Evolutionary conservation across 495 filamentous ascomycete genomes (phyloP), one percentile per base, ranked within the genome.

Genomic region (Cladorrhinum samala): DNA sequence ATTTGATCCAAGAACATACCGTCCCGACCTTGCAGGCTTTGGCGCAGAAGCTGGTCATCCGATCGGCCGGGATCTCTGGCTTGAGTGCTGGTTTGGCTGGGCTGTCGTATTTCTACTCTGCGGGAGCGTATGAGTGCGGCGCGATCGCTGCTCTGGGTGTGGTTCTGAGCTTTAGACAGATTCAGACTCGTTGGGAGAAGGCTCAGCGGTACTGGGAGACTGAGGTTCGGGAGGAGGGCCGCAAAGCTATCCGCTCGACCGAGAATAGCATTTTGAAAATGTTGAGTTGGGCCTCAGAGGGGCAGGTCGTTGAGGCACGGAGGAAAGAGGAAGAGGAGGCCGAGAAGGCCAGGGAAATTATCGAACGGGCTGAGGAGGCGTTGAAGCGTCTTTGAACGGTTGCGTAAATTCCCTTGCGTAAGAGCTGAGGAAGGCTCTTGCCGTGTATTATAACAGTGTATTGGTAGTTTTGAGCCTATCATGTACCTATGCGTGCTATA

Each of bases 101-200:
- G 0, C 78, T 92, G 9, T 73, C 86, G 3, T 92, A 88, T 58
- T 60, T 89, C 36, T 85, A 85, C 14, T 71, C 70, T 1, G 51
- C 72, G 0, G 68, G 72, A 5, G 51, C 87, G 0, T 94, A 94
- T 63, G 88, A 92, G 67, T 83, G 86, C 11, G 82, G 86, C 25
- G 87, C 85, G 13, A 72, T 96, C n/a, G 88, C 83, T 0, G 89
- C 88, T 2, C 65, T 94, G 5, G 91, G 89, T 7, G 59, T 89
- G 5, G 83, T 87, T 3, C 87, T 84, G 73, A 83, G 85, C 50
- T 61, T 91, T 56, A 71, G 84, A 19, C 74, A 84, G 18, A 75
- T 96, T 72, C 92, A 96, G 68, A 82, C 68, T 57, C 72, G 79
- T 58, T 97, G 92, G 92, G 86, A 90, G 54, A 66, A 60, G 7